These are phyloP conservation scores for Cutaneotrichosporon sp. DNA, from an alignment of 1,284 basidiomycete species.

Conservation along the genomic window DNA sequence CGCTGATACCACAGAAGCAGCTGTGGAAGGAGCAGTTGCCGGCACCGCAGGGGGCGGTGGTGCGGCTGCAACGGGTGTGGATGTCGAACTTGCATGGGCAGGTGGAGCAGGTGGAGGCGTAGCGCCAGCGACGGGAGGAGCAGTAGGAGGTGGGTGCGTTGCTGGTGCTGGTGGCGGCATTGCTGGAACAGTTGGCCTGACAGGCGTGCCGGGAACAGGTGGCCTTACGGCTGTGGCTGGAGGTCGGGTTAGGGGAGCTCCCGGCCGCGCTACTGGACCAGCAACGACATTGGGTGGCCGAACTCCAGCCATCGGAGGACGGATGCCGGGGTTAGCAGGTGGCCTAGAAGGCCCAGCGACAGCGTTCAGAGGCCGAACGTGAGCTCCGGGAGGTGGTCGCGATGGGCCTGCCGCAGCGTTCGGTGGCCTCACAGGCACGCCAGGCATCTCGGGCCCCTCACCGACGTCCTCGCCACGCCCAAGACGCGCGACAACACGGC, in stretches of 20 bases:
- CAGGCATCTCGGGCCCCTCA: slow-evolving; percentile 25
- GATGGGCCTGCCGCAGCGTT: slow-evolving; percentile 8
- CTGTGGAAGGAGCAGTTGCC: background rate
- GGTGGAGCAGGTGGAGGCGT: background rate
- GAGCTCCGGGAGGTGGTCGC: slow-evolving; percentile 4
- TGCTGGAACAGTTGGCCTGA: slow-evolving; percentile 8
- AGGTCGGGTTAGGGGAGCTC: background rate
- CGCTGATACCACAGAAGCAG: background rate
- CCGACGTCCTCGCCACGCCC: slow-evolving; percentile 37
- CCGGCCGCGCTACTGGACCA: slow-evolving; percentile 2
- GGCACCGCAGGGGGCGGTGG: background rate
- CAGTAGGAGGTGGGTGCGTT: background rate
- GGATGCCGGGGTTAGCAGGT: background rate
- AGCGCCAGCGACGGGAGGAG: background rate
- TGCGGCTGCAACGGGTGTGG: background rate
- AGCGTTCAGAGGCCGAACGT: background rate
- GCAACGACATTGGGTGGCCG: background rate
- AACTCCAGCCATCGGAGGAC: background rate
- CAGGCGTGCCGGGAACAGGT: background rate
- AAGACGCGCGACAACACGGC: slow-evolving; percentile 41
- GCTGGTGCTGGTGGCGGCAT: background rate
- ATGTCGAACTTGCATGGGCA: background rate
- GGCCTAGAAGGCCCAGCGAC: background rate
- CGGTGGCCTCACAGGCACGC: slow-evolving; percentile 10
- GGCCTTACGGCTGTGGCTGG: background rate